Evolutionary conservation across 1,139 yeast species (phyloP), one percentile per base, ranked within the genome.

Genomic region (Zygosaccharomyces pseudobailii): DNA sequence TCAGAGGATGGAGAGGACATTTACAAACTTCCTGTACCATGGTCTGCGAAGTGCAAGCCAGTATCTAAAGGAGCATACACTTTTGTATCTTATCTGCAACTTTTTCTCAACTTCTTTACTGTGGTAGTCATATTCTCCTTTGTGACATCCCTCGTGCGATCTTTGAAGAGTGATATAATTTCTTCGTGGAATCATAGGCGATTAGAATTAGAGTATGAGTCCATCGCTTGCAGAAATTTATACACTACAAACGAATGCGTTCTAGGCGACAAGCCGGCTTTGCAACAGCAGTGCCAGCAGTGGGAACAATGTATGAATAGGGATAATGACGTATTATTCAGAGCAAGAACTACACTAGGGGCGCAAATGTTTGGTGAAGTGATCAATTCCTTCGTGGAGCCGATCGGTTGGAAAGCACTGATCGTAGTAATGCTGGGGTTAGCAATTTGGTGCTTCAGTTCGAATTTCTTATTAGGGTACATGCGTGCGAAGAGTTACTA

Each of bases 281-380:
- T 89, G 25, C 89, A 85, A 55, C 67, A 70, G n/a, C 74, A 79
- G 19, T 92, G 98, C 65, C 71, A 76, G 28, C 71, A 72, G 36
- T 87, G 96, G 95, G 84, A 80, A 52, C 77, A 75, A 52, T 92
- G 98, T 66, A 89, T 87, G 95, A 80, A 82, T 57, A 74, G 88
- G 51, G 95, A 90, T 57, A 96, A 96, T 10, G 78, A 79, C 36
- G 71, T 79, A 5, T 79, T 89, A n/a, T 94, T 92, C 4, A 76
- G 80, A 40, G 87, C 94, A 3, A 75, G 79, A 55, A 78, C 89
- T 27, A 79, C 89, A 0, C 42, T 62, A 22, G 57, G 57, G 17
- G 95, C 95, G 0, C 90, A 84, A 59, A 79, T 94, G 0, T 75
- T 88, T 60, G 95, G 94, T 1, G 92, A 84, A 52, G 84, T 87